These are phyloP conservation scores for Hirsutella minnesotensis DNA, from an alignment of 2,329 filamentous ascomycete species.

Conservation along the genomic window DNA sequence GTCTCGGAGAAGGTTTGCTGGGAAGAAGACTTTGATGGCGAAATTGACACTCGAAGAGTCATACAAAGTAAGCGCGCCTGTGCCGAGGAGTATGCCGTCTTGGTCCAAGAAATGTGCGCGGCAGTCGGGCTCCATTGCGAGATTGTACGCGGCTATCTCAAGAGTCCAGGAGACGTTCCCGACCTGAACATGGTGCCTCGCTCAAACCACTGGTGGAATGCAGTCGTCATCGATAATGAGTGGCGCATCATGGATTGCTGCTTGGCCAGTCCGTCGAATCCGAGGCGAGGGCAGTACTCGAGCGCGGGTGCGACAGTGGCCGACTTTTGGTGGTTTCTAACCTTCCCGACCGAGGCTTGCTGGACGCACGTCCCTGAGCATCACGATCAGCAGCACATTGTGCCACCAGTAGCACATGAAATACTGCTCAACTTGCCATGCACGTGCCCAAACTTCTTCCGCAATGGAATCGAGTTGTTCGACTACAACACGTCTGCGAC, in stretches of 20 bases:
- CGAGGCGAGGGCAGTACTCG: constrained; percentile 66
- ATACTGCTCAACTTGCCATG: constrained; percentile 77
- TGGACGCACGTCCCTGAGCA: constrained; percentile 91
- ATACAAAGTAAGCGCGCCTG: constrained; percentile 76
- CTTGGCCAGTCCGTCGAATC: constrained; percentile 82
- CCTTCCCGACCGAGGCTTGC: constrained; percentile 77
- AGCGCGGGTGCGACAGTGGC: constrained; percentile 56
- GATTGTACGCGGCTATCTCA: constrained; percentile 80
- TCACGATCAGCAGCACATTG: constrained; percentile 83
- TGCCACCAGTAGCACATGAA: constrained; percentile 76
- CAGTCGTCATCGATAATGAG: constrained; percentile 81
- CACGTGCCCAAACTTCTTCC: constrained; percentile 80
- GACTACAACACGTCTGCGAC: constrained; percentile 85
- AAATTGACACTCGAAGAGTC: constrained; percentile 70
- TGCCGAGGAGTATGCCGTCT: constrained; percentile 75
- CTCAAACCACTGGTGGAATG: constrained; percentile 97
- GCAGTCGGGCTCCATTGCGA: constrained; percentile 84
- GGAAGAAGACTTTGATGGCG: constrained; percentile 90
- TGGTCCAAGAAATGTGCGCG: constrained; percentile 88
- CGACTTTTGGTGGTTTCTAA: constrained; percentile 90
- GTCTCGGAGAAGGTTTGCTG: constrained; percentile 88
- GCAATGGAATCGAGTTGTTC: constrained; percentile 63
- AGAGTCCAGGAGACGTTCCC: constrained; percentile 71
- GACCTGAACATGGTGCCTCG: constrained; percentile 75
- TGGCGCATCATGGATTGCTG: constrained; percentile 97